Base-by-base conservation (phyloP, 2,329 filamentous ascomycete genomes). In the Zasmidium angulare region DNA sequence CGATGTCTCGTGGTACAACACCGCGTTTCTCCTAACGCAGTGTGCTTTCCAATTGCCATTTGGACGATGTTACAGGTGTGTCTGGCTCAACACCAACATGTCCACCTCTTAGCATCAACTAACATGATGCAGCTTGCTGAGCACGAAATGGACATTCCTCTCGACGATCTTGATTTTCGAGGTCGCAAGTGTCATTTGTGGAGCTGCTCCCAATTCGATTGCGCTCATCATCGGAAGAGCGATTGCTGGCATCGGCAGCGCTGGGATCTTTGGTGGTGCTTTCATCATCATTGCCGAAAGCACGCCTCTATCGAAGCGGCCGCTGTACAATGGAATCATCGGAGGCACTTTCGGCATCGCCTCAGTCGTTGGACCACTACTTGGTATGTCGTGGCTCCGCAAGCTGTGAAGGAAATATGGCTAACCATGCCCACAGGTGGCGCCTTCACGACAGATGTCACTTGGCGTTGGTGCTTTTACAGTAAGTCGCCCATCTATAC, bases 171-270 rank as follows among this genome's bases (percentile, higher is more conserved):
- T 67, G 10, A 66, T 80, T 46, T 81, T 80, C 60, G 74, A 78
- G 55, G 29, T 80, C 10, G 78, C 79, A 17, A 82, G 78, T 1
- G 75, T 82, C 19, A 61, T 85, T 0, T 84, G 82, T 61, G 82
- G 79, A 1, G 71, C 75, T 2, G 78, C 81, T 2, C 67, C 72
- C 2, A 76, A 72, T 57, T 83, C 83, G 63, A 62, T 71, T 1
- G 81, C 80, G 74, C 71, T 86, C 46, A 81, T 86, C 47, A 73
- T 76, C 1, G 83, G 82, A 2, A 73, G 83, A 19, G 76, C 79
- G 0, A 65, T 85, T 10, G 80, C 84, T 60, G 83, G 83, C 7
- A 71, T 81, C 14, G 82, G 81, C 1, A 80, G 78, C n/a, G 82
- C 81, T 6, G 83, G 82, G 0, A 71, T 85, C 24, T 70, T 81